Evolutionary conservation across 768 basidiomycete species (phyloP), one percentile per base, ranked within the genome.

Genomic region (Calvatia gigantea): DNA sequence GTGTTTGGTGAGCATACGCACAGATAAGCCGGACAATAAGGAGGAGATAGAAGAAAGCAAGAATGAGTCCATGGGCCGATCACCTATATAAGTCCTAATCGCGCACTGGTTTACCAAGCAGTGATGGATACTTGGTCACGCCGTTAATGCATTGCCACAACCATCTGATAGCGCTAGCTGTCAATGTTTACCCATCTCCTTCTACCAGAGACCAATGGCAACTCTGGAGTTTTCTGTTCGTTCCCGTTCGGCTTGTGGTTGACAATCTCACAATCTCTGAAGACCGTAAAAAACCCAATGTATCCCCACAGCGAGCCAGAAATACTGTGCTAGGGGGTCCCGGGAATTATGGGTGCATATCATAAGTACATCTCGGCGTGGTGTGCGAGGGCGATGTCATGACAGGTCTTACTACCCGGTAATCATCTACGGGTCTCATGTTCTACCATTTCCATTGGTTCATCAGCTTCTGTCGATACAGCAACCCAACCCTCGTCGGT

Each of bases 401-500:
- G 3, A 37, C 15, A 35, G 33, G 23, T 38, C 46, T 14, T n/a
- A 15, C n/a, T 17, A 29, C 2, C 29, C 32, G 35, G 14, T 37
- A 17, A 37, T 52, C 37, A 44, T 53, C 44, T 47, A 21, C 31
- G 39, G 9, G 37, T 29, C 32, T 45, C 27, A 17, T 37, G 46
- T 51, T 56, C 46, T 17, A 39, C 47, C 79, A 89, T 88, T 73
- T 92, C 91, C 41, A 90, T 74, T 12, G 70, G 74, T 59, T 88
- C 87, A 58, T 89, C 88, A 23, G 75, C 79, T 27, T 85, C 83
- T 25, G 86, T 90, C 37, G 89, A 84, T 39, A 91, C 84, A 23
- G 86, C 85, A 71, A 87, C 77, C 90, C 89, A 89, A 17, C 89
- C 90, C 21, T 81, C 79, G 15, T 79, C 82, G 21, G 76, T 70